These are phyloP conservation scores for Krasilnikovozyma curviuscula DNA, from an alignment of 768 basidiomycete species.

Conservation along the genomic window DNA sequence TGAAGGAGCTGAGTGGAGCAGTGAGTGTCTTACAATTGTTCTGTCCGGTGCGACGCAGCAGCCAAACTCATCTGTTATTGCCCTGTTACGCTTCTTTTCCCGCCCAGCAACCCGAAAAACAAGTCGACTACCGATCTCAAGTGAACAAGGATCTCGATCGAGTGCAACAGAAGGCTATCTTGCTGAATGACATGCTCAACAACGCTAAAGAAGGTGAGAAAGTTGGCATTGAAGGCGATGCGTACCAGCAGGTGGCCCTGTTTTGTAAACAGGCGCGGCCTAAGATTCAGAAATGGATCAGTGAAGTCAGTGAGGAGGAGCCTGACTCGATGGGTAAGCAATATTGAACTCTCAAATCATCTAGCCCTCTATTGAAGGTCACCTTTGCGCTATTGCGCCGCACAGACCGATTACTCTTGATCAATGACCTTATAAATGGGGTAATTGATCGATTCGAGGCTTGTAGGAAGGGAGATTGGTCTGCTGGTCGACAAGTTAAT, in stretches of 20 bases:
- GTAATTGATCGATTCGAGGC: slow-evolving; percentile 77
- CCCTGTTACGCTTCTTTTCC: neutral
- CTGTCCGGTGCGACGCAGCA: too few relatives aligned
- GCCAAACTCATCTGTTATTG: too few relatives aligned
- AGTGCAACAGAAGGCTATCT: slow-evolving; percentile 78
- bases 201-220: slow-evolving; percentile 68
- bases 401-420: slow-evolving; percentile 74
- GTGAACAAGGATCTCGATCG: slow-evolving; percentile 78
- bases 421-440: slow-evolving; percentile 94
- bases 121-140: slow-evolving; percentile 82
- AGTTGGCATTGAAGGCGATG: slow-evolving; percentile 64
- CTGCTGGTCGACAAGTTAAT: slow-evolving; percentile 28
- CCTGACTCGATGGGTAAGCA: slow-evolving; percentile 72
- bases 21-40: slow-evolving; percentile 20
- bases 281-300: slow-evolving; percentile 94
- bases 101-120: slow-evolving; percentile 59
- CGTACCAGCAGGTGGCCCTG: slow-evolving; percentile 80
- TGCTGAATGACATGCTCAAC: slow-evolving; percentile 94
- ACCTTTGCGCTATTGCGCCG: neutral
- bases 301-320: slow-evolving; percentile 74
- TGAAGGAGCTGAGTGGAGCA: slow-evolving; percentile 87
- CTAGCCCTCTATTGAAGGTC: neutral
- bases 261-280: slow-evolving; percentile 67
- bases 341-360: slow-evolving; percentile 1
- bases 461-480: slow-evolving; percentile 78